These are phyloP conservation scores for Penicillium sp. DNA, from an alignment of 2,329 filamentous ascomycete genomes.

Conservation along the genomic window DNA sequence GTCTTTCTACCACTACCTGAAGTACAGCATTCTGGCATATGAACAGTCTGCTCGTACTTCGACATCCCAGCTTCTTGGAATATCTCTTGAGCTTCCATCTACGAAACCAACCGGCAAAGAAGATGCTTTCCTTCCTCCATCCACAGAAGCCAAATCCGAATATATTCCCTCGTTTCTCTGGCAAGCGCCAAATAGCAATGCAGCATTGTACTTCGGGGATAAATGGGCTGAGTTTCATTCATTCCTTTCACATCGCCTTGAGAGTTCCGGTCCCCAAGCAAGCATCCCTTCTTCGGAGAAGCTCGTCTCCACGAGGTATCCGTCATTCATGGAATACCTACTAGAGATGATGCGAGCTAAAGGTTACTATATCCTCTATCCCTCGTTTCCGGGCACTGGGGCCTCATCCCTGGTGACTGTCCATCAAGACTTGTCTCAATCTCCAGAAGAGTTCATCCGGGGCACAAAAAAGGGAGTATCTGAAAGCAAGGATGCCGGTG, in stretches of 20 bases:
- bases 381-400: constrained; percentile 54
- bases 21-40: constrained; percentile 75
- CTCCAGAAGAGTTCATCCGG: constrained; percentile 65
- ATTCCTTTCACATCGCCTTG: constrained; percentile 68
- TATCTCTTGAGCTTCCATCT: constrained; percentile 75
- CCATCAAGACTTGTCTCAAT: constrained; percentile 71
- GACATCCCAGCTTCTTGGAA: constrained; percentile 65
- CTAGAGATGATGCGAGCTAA: constrained; percentile 73
- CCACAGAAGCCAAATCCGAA: constrained; percentile 26
- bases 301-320: constrained; percentile 65
- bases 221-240: constrained; percentile 85
- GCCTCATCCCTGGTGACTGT: constrained; percentile 64
- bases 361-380: constrained; percentile 80
- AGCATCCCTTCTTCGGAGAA: constrained; percentile 43
- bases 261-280: constrained; percentile 25
- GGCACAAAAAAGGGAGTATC: neutral
- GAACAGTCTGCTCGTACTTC: constrained; percentile 61
- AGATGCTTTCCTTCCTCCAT: constrained; percentile 53
- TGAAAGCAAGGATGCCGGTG: neutral
- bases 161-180: constrained; percentile 69
- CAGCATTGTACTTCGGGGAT: constrained; percentile 77
- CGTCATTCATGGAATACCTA: constrained; percentile 76
- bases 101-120: constrained; percentile 57
- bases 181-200: constrained; percentile 81
- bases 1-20: constrained; percentile 82